Percentiles rank a stretch among this genome's conserved stretches.
These are phyloP conservation scores for Metschnikowia aberdeeniae DNA, from an alignment of 805 yeast genomes.

Conservation along the genomic window DNA sequence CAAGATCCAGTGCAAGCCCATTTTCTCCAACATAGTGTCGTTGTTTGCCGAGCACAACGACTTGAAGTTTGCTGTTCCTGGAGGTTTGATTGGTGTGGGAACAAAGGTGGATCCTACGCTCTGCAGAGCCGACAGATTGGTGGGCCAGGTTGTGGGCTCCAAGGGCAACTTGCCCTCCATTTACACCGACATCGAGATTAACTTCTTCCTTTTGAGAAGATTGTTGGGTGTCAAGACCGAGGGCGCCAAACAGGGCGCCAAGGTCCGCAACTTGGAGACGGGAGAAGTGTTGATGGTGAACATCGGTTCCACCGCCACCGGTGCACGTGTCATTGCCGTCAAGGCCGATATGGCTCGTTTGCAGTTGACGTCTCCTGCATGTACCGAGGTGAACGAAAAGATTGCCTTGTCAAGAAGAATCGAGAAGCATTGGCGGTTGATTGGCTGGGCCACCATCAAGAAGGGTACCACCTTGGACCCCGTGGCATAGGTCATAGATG, in stretches of 20 bases:
- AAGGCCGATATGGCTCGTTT: slow-evolving; percentile 99
- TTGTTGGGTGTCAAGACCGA: slow-evolving; percentile 97
- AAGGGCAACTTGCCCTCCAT: slow-evolving; percentile 94
- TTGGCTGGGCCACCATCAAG: slow-evolving; percentile 99
- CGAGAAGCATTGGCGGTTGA: slow-evolving; percentile 99
- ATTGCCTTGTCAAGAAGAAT: slow-evolving; percentile 98
- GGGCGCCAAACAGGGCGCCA: slow-evolving; percentile 89
- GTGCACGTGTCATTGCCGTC: slow-evolving; percentile 97
- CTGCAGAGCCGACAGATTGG: slow-evolving; percentile 98
- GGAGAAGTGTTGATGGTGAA: slow-evolving; percentile 98
- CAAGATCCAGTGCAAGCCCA: slow-evolving; percentile 92
- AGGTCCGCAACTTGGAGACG: slow-evolving; percentile 88
- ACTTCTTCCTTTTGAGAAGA: slow-evolving; percentile 94
- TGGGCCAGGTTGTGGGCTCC: slow-evolving; percentile 98
- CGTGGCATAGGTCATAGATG: slow-evolving; percentile 34
- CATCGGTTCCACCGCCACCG: slow-evolving; percentile 98
- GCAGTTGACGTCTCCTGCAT: slow-evolving; percentile 94
- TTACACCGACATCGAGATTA: slow-evolving; percentile 95
- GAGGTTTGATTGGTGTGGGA: slow-evolving; percentile 99
- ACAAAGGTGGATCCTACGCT: slow-evolving; percentile 97
- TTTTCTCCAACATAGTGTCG: slow-evolving; percentile 89
- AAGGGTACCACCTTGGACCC: slow-evolving; percentile 90
- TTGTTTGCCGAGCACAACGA: slow-evolving; percentile 97
- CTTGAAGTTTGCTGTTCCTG: slow-evolving; percentile 98
- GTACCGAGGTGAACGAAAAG: slow-evolving; percentile 97